These are phyloP conservation scores for Trifolium repens DNA, from an alignment of 306 rosid genomes.

Conservation along the genomic window DNA sequence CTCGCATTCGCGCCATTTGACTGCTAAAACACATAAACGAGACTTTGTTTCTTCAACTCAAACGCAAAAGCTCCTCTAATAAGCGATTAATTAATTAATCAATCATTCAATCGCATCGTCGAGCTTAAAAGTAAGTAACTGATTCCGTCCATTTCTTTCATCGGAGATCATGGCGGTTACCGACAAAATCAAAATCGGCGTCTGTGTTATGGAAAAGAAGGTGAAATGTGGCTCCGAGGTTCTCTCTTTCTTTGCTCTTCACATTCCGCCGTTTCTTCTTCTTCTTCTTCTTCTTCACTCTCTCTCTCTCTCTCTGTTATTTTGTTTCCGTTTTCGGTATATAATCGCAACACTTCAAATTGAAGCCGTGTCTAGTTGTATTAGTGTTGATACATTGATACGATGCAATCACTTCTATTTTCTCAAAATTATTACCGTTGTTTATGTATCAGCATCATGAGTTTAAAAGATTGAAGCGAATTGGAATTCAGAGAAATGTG, in stretches of 20 bases:
- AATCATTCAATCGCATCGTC: no score
- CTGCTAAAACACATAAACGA: background rate
- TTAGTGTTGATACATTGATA: no score
- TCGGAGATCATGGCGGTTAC: conserved; percentile 33
- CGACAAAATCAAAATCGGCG: conserved; percentile 71
- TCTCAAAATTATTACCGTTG: background rate
- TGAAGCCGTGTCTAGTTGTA: no score
- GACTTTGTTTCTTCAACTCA: background rate
- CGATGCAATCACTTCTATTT: background rate
- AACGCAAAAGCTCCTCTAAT: background rate
- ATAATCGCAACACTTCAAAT: background rate
- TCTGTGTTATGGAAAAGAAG: conserved; percentile 99
- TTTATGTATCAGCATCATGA: background rate
- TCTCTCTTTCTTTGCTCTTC: conserved; percentile 35
- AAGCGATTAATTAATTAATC: conserved; percentile 10
- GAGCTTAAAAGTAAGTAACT: no score
- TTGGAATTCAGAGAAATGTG: background rate
- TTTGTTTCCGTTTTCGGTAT: background rate
- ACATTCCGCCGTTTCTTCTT: background rate
- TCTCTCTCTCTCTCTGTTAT: background rate
- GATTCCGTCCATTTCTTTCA: no score
- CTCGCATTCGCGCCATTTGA: conserved; percentile 38
- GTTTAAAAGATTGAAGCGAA: background rate
- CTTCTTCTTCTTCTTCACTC: background rate
- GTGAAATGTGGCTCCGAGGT: conserved; percentile 93